A percentile compares a stretch with the other conserved stretches of the same genome.
Conservation (phyloP, 2,329 filamentous ascomycete species). For the Geosmithia morbida region DNA sequence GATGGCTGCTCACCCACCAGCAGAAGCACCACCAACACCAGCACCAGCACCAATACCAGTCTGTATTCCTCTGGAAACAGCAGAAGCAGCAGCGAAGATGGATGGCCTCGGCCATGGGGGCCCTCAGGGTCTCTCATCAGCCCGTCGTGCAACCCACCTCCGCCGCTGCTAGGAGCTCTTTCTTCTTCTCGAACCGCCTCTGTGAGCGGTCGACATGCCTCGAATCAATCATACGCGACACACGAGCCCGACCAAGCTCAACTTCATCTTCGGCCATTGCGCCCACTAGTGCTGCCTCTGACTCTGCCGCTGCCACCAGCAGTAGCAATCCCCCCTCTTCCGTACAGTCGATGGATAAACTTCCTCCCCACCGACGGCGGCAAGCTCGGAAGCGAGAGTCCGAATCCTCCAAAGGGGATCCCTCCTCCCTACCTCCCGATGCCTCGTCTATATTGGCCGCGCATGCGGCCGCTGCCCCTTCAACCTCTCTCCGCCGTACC, state of each 20-base stretch:
- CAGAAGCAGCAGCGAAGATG: neutral
- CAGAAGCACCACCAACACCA: neutral
- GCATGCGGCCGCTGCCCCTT: conserved; percentile 32
- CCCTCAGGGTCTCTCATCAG: neutral
- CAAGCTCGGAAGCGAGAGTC: conserved; percentile 13
- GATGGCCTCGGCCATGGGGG: conserved; percentile 1
- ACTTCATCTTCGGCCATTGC: conserved; percentile 9
- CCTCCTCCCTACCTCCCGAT: conserved; percentile 22
- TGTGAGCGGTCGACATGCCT: conserved; percentile 22
- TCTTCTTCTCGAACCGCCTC: conserved; percentile 20
- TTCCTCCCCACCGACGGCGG: conserved; percentile 19
- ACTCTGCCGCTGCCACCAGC: neutral
- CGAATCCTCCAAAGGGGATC: conserved; percentile 6
- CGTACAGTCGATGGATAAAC: conserved; percentile 8
- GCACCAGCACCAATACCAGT: neutral
- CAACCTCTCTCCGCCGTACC: conserved; percentile 44
- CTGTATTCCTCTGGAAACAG: neutral
- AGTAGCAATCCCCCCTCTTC: neutral
- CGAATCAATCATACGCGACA: conserved; percentile 15
- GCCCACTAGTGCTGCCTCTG: conserved; percentile 3
- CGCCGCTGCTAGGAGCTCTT: conserved; percentile 4
- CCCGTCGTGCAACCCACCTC: neutral
- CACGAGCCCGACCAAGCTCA: conserved; percentile 12
- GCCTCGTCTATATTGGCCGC: conserved; percentile 42
- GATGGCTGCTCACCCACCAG: neutral